Conservation (phyloP, 1,139 yeast species). For the Pichia cactophila region DNA sequence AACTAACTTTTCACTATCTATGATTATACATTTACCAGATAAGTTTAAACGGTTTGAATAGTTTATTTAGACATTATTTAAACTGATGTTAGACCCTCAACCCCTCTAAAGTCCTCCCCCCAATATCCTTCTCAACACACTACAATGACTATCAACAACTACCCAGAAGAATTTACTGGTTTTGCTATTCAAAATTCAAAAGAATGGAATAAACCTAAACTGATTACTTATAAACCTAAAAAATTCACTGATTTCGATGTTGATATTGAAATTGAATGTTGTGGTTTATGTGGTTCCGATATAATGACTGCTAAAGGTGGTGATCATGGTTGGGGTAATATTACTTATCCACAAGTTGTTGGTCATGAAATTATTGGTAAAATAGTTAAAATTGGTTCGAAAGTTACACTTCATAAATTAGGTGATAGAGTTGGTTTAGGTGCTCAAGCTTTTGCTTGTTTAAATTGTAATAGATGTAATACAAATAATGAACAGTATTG, state of each 20-base stretch:
- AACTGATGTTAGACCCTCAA: background rate
- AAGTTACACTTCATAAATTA: constrained; percentile 38
- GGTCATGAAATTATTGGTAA: constrained; percentile 44
- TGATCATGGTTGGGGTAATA: constrained; percentile 34
- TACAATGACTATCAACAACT: constrained; percentile 29
- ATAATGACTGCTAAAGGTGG: constrained; percentile 34
- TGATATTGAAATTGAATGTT: constrained; percentile 41
- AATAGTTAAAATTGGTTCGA: constrained; percentile 35
- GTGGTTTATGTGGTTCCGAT: constrained; percentile 60
- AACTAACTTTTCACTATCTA: too few relatives aligned
- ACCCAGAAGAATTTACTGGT: constrained; percentile 40
- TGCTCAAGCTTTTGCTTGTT: constrained; percentile 44
- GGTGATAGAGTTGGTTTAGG: constrained; percentile 63
- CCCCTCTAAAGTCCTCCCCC: too few relatives aligned
- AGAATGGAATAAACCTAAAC: constrained; percentile 39
- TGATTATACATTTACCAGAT: too few relatives aligned
- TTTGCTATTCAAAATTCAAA: constrained; percentile 35
- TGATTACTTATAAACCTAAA: constrained; percentile 33
- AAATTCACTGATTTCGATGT: constrained; percentile 50
- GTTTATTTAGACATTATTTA: too few relatives aligned
- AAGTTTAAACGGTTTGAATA: too few relatives aligned
- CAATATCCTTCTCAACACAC: background rate
- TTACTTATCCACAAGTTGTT: constrained; percentile 29
- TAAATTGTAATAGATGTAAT: constrained; percentile 40
- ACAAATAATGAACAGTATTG: constrained; percentile 47